Evolutionary conservation across 2,329 filamentous ascomycete species (phyloP).

Genomic region (Fusarium luffae): DNA sequence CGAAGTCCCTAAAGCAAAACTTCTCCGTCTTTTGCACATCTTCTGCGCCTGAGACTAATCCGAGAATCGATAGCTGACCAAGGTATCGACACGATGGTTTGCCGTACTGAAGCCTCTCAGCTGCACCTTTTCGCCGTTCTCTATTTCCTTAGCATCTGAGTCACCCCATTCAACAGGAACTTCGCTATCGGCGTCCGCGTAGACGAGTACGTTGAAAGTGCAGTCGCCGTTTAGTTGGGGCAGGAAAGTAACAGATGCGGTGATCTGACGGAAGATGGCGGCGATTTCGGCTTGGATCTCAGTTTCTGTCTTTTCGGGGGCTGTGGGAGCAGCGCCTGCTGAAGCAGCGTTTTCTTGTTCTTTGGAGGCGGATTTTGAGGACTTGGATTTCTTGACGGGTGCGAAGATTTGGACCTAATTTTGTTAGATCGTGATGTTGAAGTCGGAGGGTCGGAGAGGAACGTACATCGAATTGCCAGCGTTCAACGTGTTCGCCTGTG

Average conservation of each 20-base stretch:
- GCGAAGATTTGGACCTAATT: constrained; percentile 30
- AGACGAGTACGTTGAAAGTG: constrained; percentile 98
- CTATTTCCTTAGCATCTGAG: constrained; percentile 96
- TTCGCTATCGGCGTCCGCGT: constrained; percentile 95
- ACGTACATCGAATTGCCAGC: constrained; percentile 95
- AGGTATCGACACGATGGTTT: constrained; percentile 91
- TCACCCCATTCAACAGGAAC: constrained; percentile 99
- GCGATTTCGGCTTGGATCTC: constrained; percentile 97
- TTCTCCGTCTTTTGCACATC: neutral
- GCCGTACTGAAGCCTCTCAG: constrained; percentile 95
- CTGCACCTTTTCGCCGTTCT: constrained; percentile 94
- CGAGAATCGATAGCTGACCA: constrained; percentile 85
- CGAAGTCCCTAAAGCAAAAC: constrained; percentile 13
- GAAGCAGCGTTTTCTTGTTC: constrained; percentile 78
- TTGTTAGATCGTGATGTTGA: constrained; percentile 7
- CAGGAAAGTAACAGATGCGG: constrained; percentile 94
- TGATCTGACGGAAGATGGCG: constrained; percentile 97
- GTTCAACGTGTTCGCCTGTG: constrained; percentile 93
- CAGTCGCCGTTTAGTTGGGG: constrained; percentile 90
- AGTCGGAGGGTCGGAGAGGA: neutral
- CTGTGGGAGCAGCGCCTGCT: constrained; percentile 41
- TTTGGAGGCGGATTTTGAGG: constrained; percentile 59
- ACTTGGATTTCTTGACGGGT: constrained; percentile 53
- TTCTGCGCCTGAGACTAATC: constrained; percentile 16
- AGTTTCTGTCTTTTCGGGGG: constrained; percentile 83